Conservation (phyloP, 164 flowering plant species). For the Berberis thunbergii region DNA sequence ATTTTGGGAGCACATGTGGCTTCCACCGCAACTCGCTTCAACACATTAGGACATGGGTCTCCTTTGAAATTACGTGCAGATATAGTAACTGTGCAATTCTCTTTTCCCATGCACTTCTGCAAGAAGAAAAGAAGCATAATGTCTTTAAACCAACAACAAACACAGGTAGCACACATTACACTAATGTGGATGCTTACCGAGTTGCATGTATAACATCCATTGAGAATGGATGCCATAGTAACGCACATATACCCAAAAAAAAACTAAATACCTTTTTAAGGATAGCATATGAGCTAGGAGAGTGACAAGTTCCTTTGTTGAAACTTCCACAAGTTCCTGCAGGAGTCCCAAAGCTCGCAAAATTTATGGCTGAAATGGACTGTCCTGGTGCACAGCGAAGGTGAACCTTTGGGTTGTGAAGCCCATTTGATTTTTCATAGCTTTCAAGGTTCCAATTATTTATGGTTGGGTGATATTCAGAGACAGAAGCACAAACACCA, state of each 20-base stretch:
- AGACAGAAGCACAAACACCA: constrained; percentile 73
- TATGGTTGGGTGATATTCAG: constrained; percentile 72
- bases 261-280: constrained; percentile 51
- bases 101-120: constrained; percentile 79
- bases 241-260: not conserved
- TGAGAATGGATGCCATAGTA: no score
- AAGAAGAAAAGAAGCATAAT: not conserved
- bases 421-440: constrained; percentile 51
- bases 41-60: constrained; percentile 87
- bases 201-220: no score
- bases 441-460: constrained; percentile 80
- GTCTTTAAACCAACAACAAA: not conserved
- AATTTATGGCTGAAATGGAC: constrained; percentile 72
- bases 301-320: constrained; percentile 87
- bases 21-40: constrained; percentile 82
- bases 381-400: constrained; percentile 64
- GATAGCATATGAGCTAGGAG: constrained; percentile 50
- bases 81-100: constrained; percentile 64
- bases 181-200: no score
- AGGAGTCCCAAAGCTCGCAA: constrained; percentile 99
- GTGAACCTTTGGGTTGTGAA: constrained; percentile 72
- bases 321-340: constrained; percentile 88
- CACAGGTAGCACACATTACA: not conserved
- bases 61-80: constrained; percentile 67
- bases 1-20: constrained; percentile 51